These are phyloP conservation scores for Spathaspora arborariae DNA, from an alignment of 805 yeast species.

Conservation along the genomic window DNA sequence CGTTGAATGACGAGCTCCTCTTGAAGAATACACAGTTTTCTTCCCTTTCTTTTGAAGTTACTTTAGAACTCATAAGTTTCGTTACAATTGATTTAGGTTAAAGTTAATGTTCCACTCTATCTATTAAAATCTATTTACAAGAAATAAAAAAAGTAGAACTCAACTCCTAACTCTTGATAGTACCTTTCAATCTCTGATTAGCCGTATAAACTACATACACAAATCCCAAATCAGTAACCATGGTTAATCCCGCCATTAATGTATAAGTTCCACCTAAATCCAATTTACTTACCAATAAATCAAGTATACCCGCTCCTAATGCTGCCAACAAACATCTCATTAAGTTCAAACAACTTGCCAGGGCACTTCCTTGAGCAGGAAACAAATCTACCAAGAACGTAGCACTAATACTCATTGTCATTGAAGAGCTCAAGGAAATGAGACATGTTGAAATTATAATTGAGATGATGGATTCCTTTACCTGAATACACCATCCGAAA, in stretches of 20 bases:
- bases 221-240: conserved; percentile 8
- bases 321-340: conserved; percentile 74
- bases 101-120: too few species aligned
- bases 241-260: conserved; percentile 51
- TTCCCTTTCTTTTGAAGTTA: too few species aligned
- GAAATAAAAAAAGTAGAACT: not conserved
- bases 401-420: conserved; percentile 53
- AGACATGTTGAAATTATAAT: conserved; percentile 57
- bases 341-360: conserved; percentile 69
- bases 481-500: conserved; percentile 73
- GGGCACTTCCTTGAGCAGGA: conserved; percentile 68
- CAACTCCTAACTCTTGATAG: not conserved
- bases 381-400: conserved; percentile 74
- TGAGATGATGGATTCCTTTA: conserved; percentile 44
- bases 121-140: not conserved
- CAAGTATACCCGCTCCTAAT: conserved; percentile 61
- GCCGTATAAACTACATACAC: conserved; percentile 7
- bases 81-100: too few species aligned
- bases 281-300: conserved; percentile 54
- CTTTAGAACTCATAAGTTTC: too few species aligned
- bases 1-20: too few species aligned
- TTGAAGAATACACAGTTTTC: too few species aligned
- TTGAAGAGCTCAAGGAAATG: conserved; percentile 56
- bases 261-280: conserved; percentile 76
- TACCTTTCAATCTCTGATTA: not conserved